phyloP scores from a whole-genome alignment of 2,329 filamentous ascomycete species.

The Colletotrichum abscissum region DNA sequence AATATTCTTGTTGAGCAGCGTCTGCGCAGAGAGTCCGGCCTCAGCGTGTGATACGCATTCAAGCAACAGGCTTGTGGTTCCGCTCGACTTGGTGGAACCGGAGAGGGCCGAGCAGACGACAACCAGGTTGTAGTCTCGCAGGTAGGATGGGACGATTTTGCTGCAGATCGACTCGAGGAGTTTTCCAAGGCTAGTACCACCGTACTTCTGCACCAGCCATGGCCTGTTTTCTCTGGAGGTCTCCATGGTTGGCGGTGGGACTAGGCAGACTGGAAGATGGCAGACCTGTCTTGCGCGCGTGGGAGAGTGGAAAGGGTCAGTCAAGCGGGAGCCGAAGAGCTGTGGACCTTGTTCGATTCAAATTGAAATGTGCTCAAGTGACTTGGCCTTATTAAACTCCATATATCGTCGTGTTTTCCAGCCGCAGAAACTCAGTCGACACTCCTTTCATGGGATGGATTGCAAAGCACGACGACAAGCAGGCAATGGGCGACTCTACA shows the following conservation, averaged over 20 bases:
- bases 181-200: slow-evolving; percentile 94
- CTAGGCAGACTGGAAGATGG: background rate
- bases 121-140: slow-evolving; percentile 75
- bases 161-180: slow-evolving; percentile 75
- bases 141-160: slow-evolving; percentile 30
- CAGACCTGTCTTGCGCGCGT: background rate
- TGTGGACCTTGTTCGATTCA: background rate
- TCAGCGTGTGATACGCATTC: slow-evolving; percentile 29
- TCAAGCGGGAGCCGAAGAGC: background rate
- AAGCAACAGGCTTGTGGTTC: slow-evolving; percentile 88
- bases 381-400: background rate
- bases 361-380: background rate
- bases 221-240: slow-evolving; percentile 53
- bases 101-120: slow-evolving; percentile 96
- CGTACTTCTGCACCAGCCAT: slow-evolving; percentile 96
- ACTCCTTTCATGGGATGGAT: background rate
- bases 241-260: slow-evolving; percentile 21
- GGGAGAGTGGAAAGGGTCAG: background rate
- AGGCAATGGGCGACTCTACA: background rate
- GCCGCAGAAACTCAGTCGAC: background rate
- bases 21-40: slow-evolving; percentile 53
- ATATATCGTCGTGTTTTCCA: slow-evolving; percentile 7
- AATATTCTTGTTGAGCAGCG: slow-evolving; percentile 27
- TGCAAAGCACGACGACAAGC: background rate
- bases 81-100: slow-evolving; percentile 91